Conservation (phyloP, 768 basidiomycete genomes). For the Mycena polygramma region DNA sequence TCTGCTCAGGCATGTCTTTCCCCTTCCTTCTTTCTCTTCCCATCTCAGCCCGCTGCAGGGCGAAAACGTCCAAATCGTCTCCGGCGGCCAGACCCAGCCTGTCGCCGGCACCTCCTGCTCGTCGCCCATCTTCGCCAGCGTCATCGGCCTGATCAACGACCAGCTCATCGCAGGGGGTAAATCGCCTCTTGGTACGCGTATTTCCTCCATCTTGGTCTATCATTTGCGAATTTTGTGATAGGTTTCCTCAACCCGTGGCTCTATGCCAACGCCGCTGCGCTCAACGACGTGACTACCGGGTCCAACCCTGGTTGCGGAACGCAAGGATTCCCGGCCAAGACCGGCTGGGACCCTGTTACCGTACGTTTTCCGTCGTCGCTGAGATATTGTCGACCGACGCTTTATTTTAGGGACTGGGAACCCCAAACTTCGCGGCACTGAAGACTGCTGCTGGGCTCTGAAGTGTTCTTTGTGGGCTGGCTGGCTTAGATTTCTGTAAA, state of each 20-base stretch:
- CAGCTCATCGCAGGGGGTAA: slow-evolving; percentile 31
- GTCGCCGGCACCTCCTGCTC: slow-evolving; percentile 36
- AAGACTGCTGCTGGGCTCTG: slow-evolving; percentile 22
- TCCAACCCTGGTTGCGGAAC: slow-evolving; percentile 34
- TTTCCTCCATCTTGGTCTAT: too few relatives aligned
- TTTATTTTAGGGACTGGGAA: too few relatives aligned
- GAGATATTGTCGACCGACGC: too few relatives aligned
- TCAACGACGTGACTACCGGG: slow-evolving; percentile 43
- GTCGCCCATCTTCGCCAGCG: slow-evolving; percentile 42
- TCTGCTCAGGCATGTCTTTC: slow-evolving; percentile 6
- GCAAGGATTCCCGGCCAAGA: slow-evolving; percentile 28
- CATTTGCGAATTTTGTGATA: too few relatives aligned
- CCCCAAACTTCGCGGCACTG: slow-evolving; percentile 14
- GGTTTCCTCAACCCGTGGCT: slow-evolving; percentile 31
- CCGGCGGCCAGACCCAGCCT: neutral
- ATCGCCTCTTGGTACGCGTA: neutral
- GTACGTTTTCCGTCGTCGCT: slow-evolving; percentile 1
- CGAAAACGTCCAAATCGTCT: slow-evolving; percentile 34
- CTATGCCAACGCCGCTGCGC: slow-evolving; percentile 38
- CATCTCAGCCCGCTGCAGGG: neutral
- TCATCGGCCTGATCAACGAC: slow-evolving; percentile 33
- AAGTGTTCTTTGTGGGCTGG: slow-evolving; percentile 15
- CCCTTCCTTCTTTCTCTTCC: too few relatives aligned
- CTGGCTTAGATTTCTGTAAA: neutral
- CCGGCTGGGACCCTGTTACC: slow-evolving; percentile 47